A percentile compares a stretch with the other conserved stretches of the same genome.
phyloP scores from a whole-genome alignment of 805 yeast species.

The Sugiyamaella floridensis region DNA sequence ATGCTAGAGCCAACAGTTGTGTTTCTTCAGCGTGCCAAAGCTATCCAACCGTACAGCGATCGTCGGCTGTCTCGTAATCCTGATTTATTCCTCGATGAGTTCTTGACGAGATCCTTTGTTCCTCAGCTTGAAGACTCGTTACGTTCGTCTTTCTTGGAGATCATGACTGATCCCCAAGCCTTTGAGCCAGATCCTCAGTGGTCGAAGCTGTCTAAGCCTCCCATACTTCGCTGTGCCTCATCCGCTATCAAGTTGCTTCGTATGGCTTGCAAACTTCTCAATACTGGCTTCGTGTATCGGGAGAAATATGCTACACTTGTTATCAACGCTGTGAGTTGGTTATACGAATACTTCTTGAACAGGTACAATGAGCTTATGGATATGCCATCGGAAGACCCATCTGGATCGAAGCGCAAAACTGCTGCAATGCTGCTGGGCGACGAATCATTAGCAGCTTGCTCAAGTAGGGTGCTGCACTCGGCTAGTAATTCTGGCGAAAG shows the following conservation, averaged over 20 bases:
- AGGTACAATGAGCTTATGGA: slow-evolving; percentile 16
- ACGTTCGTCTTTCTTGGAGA: slow-evolving; percentile 43
- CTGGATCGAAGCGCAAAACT: slow-evolving; percentile 3
- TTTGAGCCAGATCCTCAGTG: slow-evolving; percentile 31
- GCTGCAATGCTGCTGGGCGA: slow-evolving; percentile 9
- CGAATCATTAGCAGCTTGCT: neutral
- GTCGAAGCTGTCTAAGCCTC: slow-evolving; percentile 26
- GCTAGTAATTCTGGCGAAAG: neutral
- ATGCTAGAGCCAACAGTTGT: slow-evolving; percentile 66
- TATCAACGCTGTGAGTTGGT: slow-evolving; percentile 23
- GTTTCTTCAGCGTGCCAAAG: slow-evolving; percentile 54
- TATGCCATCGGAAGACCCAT: slow-evolving; percentile 10
- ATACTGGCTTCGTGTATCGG: slow-evolving; percentile 55
- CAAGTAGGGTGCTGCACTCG: neutral
- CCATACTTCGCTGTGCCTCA: slow-evolving; percentile 36
- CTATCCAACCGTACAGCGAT: slow-evolving; percentile 30
- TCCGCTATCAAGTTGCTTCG: slow-evolving; percentile 43
- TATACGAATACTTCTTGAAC: slow-evolving; percentile 10
- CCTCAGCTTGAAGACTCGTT: slow-evolving; percentile 57
- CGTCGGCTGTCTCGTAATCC: slow-evolving; percentile 20
- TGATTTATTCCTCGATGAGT: slow-evolving; percentile 47
- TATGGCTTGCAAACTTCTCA: slow-evolving; percentile 45
- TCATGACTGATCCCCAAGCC: slow-evolving; percentile 37
- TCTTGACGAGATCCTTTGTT: slow-evolving; percentile 58
- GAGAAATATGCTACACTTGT: slow-evolving; percentile 42